phyloP scores from a whole-genome alignment of 139 green algal genomes.

The Ettlia oleoabundans region DNA sequence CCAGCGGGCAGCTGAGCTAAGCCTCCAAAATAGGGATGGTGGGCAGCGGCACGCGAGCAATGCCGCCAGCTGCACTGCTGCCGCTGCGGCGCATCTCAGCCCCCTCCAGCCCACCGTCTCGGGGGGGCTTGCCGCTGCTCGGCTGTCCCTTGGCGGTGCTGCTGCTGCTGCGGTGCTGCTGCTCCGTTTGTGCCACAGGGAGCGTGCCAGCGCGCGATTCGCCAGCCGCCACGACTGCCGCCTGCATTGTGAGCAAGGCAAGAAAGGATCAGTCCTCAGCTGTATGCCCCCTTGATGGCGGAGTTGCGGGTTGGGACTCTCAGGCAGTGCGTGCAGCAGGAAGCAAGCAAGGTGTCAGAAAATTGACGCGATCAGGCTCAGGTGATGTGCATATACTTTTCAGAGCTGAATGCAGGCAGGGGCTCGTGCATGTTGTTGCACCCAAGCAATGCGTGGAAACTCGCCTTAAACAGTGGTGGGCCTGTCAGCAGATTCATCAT shows the following conservation, averaged over 20 bases:
- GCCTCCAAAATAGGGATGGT: not conserved
- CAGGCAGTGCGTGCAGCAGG: too few species aligned
- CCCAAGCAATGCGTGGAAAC: not conserved
- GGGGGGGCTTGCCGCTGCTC: too few species aligned
- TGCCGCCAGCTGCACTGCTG: not conserved
- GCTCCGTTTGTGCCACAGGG: not conserved
- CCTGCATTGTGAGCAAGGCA: not conserved
- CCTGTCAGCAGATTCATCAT: conserved; percentile 85
- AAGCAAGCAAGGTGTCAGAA: too few species aligned
- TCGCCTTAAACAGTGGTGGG: conserved; percentile 74
- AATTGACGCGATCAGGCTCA: too few species aligned
- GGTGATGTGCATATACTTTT: too few species aligned
- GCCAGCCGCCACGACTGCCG: conserved; percentile 4
- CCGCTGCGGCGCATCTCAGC: not conserved
- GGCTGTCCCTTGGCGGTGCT: too few species aligned
- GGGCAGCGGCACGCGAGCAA: not conserved
- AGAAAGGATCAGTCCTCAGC: not conserved
- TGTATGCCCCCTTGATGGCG: too few species aligned
- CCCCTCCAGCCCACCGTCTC: too few species aligned
- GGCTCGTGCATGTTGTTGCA: too few species aligned
- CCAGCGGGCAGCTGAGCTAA: not conserved
- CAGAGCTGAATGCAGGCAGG: too few species aligned
- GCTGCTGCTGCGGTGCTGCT: not conserved
- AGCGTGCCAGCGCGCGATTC: not conserved
- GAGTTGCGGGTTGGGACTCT: too few species aligned